These are phyloP conservation scores for Geotrichum reessii DNA, from an alignment of 1,139 yeast genomes.

Conservation along the genomic window DNA sequence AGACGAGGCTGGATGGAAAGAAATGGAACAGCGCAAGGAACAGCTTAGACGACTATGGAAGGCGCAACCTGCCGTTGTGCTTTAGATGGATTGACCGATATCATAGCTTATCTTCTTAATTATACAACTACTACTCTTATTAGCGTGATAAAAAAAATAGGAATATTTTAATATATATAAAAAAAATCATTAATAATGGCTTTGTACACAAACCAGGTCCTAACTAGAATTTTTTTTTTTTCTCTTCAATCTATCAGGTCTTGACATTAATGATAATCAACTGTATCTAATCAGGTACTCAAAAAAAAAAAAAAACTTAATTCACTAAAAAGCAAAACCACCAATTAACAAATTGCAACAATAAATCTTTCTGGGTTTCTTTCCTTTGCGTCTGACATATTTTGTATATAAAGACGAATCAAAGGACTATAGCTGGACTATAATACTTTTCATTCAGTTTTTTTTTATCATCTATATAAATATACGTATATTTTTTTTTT, in stretches of 20 bases:
- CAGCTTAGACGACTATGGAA: conserved; percentile 18
- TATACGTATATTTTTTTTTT: not conserved
- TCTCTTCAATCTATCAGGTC: too few species aligned
- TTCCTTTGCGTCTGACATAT: too few species aligned
- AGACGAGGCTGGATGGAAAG: conserved; percentile 20
- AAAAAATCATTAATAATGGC: not conserved
- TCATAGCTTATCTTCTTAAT: not conserved
- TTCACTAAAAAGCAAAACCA: too few species aligned
- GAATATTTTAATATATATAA: not conserved
- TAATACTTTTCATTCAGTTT: not conserved
- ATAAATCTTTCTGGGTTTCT: too few species aligned
- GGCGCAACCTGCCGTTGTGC: conserved; percentile 9
- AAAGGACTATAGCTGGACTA: not conserved
- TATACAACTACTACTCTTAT: not conserved
- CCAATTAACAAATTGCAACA: too few species aligned
- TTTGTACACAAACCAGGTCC: not conserved
- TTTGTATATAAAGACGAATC: not conserved
- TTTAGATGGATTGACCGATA: not conserved
- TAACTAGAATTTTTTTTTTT: not conserved
- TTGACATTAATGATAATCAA: too few species aligned
- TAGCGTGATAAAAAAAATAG: not conserved
- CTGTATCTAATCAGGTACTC: too few species aligned
- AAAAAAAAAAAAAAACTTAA: too few species aligned
- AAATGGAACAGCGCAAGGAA: conserved; percentile 15
- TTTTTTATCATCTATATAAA: too few species aligned